These are phyloP conservation scores for Bauhinia variegata DNA, from an alignment of 306 rosid genomes.

Conservation along the genomic window DNA sequence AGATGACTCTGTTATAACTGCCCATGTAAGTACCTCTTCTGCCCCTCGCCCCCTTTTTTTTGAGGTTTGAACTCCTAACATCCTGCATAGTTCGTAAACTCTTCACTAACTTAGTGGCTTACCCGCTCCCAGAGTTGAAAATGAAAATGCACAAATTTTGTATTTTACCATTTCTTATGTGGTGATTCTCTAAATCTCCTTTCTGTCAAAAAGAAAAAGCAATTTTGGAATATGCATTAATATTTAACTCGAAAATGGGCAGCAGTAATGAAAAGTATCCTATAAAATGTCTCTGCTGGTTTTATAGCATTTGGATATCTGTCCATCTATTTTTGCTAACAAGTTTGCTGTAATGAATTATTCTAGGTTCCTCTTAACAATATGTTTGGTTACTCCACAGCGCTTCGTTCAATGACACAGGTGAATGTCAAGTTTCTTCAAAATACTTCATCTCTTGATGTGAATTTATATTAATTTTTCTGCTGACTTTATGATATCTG, in stretches of 20 bases:
- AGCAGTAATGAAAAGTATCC: no score
- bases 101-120: no score
- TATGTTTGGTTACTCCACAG: constrained; percentile 93
- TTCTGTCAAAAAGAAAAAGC: background rate
- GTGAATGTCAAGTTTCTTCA: constrained; percentile 34
- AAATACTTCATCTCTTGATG: constrained; percentile 3
- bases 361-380: constrained; percentile 92
- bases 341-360: constrained; percentile 21
- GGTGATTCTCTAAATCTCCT: background rate
- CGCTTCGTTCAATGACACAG: constrained; percentile 97
- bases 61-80: no score
- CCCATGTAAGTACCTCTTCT: constrained; percentile 61
- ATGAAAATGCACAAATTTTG: background rate
- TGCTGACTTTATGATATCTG: constrained; percentile 15
- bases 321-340: constrained; percentile 23
- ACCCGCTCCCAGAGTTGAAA: no score
- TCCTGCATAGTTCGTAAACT: no score
- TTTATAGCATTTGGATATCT: no score
- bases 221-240: no score
- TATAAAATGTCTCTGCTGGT: no score
- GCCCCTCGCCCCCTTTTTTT: no score
- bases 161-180: background rate
- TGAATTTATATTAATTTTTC: background rate
- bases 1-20: constrained; percentile 89
- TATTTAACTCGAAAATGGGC: no score